phyloP scores from a whole-genome alignment of 495 filamentous ascomycete species.

The Lophiostoma macrostomum region DNA sequence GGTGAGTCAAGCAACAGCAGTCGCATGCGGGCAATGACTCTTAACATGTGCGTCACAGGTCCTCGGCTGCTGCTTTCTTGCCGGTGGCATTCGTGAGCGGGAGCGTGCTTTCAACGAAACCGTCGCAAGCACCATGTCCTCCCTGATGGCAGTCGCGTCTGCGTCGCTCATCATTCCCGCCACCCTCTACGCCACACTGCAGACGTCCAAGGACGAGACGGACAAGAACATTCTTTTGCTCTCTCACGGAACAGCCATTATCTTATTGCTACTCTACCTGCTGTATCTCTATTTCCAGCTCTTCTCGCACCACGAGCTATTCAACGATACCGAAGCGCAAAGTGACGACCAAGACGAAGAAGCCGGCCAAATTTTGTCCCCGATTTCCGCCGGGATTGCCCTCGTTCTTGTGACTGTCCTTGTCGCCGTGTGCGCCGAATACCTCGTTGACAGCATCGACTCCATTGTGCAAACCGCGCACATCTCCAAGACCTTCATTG shows the following conservation, averaged over 20 bases:
- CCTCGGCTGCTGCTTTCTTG: constrained; percentile 93
- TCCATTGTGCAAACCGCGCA: constrained; percentile 74
- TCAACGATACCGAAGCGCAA: constrained; percentile 60
- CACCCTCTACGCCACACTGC: constrained; percentile 63
- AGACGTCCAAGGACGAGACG: constrained; percentile 42
- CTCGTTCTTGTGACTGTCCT: constrained; percentile 74
- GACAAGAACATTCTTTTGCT: constrained; percentile 70
- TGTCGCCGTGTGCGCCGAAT: constrained; percentile 91
- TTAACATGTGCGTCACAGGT: constrained; percentile 42
- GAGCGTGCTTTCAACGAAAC: constrained; percentile 81
- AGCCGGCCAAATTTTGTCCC: constrained; percentile 56
- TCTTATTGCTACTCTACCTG: constrained; percentile 82
- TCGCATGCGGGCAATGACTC: neutral
- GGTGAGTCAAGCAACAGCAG: constrained; percentile 37
- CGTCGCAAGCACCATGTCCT: constrained; percentile 93
- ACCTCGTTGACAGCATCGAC: constrained; percentile 90
- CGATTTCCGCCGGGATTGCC: constrained; percentile 67
- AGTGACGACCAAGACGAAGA: constrained; percentile 44
- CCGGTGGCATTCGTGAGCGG: constrained; percentile 69
- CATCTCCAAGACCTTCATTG: constrained; percentile 95
- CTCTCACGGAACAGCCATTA: constrained; percentile 86
- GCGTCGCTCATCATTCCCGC: constrained; percentile 94
- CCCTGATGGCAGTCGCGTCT: constrained; percentile 86
- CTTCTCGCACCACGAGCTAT: constrained; percentile 72
- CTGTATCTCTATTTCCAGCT: constrained; percentile 92